These are phyloP conservation scores for Penicillium sp. DNA, from an alignment of 2,329 filamentous ascomycete genomes.

Conservation along the genomic window DNA sequence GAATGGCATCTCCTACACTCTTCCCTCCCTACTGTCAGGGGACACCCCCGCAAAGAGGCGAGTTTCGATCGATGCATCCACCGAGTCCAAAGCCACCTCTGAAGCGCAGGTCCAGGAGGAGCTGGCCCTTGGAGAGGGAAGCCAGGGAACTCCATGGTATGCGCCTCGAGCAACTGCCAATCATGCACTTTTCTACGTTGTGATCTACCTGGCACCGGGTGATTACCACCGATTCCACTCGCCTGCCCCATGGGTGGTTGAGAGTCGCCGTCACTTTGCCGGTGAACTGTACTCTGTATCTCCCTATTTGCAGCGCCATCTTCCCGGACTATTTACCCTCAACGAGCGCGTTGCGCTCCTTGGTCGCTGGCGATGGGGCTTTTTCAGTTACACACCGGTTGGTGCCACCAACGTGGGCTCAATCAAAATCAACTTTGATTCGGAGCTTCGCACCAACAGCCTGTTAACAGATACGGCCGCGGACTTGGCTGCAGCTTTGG, in stretches of 20 bases:
- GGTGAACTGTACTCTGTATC: constrained; percentile 94
- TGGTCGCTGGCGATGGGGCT: constrained; percentile 92
- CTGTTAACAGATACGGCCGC: constrained; percentile 88
- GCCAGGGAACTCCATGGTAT: constrained; percentile 60
- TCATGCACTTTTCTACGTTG: constrained; percentile 78
- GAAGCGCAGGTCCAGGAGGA: constrained; percentile 81
- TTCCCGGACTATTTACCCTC: constrained; percentile 90
- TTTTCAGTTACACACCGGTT: constrained; percentile 93
- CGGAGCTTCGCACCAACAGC: constrained; percentile 86
- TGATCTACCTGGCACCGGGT: constrained; percentile 92
- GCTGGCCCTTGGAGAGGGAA: constrained; percentile 62
- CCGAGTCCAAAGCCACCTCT: constrained; percentile 60
- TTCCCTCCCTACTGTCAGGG: constrained; percentile 81
- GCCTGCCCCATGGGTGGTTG: constrained; percentile 89
- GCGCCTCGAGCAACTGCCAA: constrained; percentile 57
- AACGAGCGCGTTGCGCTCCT: constrained; percentile 94
- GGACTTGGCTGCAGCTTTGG: constrained; percentile 76
- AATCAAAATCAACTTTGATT: constrained; percentile 95
- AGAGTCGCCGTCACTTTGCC: constrained; percentile 91
- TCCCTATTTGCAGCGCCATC: constrained; percentile 84
- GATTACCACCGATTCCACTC: constrained; percentile 99
- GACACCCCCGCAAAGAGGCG: constrained; percentile 45
- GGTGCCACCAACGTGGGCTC: constrained; percentile 96
- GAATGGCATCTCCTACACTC: constrained; percentile 92
- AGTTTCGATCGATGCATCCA: constrained; percentile 68